Evolutionary conservation across 2,329 filamentous ascomycete species (phyloP), one percentile per base, ranked within the genome.

Genomic region (Sodiomyces alkalinus): DNA sequence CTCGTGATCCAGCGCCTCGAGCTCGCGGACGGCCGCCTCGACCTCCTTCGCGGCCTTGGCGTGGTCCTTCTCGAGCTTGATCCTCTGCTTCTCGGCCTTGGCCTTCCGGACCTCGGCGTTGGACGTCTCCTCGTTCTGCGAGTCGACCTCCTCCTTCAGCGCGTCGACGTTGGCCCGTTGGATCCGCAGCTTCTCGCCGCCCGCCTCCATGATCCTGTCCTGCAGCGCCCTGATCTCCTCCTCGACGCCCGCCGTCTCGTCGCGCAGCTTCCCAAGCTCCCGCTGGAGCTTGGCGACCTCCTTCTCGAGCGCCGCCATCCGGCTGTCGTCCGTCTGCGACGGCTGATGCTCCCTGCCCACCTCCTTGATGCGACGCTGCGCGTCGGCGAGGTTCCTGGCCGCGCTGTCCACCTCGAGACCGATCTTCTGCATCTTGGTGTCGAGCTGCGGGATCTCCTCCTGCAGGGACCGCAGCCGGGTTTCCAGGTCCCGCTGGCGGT

Each of bases 201-300:
- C 90, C 37, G 93, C 78, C 52, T 94, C 79, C 90, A 98, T 96
- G 45, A 98, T 98, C 62, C 86, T 92, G 64, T 90, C 78, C 48
- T 98, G 87, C 2, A 98, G 63, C 13, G 67, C 67, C 55, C 92
- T 87, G 54, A 98, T 96, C 52, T 96, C 90, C 16, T 77, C 75
- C 48, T 98, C 90, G 7, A 93, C 74, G 25, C 77, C 90, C 2
- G 80, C 72, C n/a, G 80, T 94, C 53, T 96, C 83, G 7, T 70
- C 64, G 35, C 74, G 81, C 7, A 98, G 66, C 43, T 78, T 80
- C 33, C 79, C 71, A 8, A 93, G 71, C 42, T 93, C 82, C 39
- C 71, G 72, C 43, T 83, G 73, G 36, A 92, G 64, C 34, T 73
- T 70, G 6, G 65, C 58, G 28, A 94, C 80, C 40, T 78, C 82